Evolutionary conservation across 352 stramenopile genomes (phyloP).

Genomic region (Phytopythium cucurbitacearum): DNA sequence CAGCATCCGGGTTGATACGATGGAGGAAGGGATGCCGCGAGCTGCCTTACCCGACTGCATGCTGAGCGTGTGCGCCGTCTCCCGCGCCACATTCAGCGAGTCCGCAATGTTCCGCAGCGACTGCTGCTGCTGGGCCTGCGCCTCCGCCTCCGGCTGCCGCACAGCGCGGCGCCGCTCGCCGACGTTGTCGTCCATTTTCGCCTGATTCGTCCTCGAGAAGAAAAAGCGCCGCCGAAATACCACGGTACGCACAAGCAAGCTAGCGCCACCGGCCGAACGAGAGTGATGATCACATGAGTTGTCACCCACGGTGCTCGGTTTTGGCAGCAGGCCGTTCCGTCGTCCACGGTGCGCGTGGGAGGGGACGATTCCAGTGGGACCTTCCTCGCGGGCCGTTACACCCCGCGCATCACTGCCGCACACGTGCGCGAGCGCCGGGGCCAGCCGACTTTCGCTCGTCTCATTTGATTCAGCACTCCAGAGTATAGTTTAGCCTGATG

Average conservation of each 20-base stretch:
- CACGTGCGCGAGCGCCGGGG: too few relatives aligned
- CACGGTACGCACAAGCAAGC: not conserved
- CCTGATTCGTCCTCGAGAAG: not conserved
- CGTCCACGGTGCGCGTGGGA: too few relatives aligned
- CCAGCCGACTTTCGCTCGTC: too few relatives aligned
- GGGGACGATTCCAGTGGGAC: too few relatives aligned
- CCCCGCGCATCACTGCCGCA: too few relatives aligned
- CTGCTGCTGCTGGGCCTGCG: conserved; percentile 39
- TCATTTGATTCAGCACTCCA: too few relatives aligned
- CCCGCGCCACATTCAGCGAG: conserved; percentile 40
- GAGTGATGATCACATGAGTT: not conserved
- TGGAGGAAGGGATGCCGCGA: not conserved
- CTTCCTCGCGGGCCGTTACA: too few relatives aligned
- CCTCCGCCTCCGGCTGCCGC: conserved; percentile 10
- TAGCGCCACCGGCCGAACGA: not conserved
- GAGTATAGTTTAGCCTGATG: too few relatives aligned
- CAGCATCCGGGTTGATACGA: not conserved
- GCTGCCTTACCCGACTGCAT: conserved; percentile 42
- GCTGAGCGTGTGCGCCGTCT: conserved; percentile 56
- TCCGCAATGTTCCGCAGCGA: conserved; percentile 48
- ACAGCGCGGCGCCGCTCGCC: not conserved
- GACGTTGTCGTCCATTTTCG: not conserved
- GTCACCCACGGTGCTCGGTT: too few relatives aligned
- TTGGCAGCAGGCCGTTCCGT: too few relatives aligned
- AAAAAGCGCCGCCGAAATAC: not conserved